phyloP scores from a whole-genome alignment of 177 flowering plant genomes.

The Telopea speciosissima region DNA sequence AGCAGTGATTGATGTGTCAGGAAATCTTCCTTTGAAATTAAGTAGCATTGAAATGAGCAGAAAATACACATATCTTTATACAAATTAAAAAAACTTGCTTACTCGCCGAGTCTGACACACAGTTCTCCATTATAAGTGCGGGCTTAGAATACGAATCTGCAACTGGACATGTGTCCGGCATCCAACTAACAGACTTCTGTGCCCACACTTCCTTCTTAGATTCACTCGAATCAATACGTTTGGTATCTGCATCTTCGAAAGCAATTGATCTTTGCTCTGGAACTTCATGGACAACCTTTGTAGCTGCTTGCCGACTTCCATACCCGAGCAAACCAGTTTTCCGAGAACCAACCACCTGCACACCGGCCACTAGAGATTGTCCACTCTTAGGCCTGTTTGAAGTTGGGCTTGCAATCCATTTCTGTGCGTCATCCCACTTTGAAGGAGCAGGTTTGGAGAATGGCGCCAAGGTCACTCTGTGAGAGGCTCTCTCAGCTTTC shows the following conservation, averaged over 20 bases:
- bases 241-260: conserved; percentile 70
- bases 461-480: conserved; percentile 46
- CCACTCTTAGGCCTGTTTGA: conserved; percentile 41
- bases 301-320: conserved; percentile 44
- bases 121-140: conserved; percentile 38
- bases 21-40: background rate
- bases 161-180: conserved; percentile 29
- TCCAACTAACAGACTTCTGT: conserved; percentile 50
- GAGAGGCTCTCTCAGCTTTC: conserved; percentile 53
- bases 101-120: conserved; percentile 51
- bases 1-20: background rate
- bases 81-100: conserved; percentile 19
- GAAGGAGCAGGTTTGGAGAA: conserved; percentile 79
- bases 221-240: conserved; percentile 52
- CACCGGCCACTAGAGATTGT: conserved; percentile 33
- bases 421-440: conserved; percentile 96
- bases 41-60: no score
- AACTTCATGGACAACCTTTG: conserved; percentile 62
- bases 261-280: conserved; percentile 46
- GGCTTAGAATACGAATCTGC: conserved; percentile 50
- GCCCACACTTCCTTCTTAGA: conserved; percentile 35
- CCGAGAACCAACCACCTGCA: conserved; percentile 28
- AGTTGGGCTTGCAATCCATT: conserved; percentile 88
- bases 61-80: background rate
- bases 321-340: conserved; percentile 34